Base-by-base conservation (phyloP, 2,329 filamentous ascomycete species). In the Penicillium sp. region DNA sequence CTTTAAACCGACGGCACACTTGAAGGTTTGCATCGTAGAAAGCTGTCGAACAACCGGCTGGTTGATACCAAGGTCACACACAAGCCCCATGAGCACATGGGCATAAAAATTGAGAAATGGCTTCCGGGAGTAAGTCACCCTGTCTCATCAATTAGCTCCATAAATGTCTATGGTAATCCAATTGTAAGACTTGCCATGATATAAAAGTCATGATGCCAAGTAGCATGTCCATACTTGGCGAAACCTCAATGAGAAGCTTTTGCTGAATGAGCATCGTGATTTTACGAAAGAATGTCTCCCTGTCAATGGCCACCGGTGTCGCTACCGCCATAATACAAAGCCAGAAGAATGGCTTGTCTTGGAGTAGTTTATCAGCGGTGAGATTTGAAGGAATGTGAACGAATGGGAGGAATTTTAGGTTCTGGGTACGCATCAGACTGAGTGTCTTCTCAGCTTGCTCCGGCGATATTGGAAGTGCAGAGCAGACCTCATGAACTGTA, bases 321-420 rank as follows among this genome's bases (percentile, higher is more conserved):
- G 52, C 47, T 5, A 71, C 52, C 0, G 64, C 59, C 63, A 70
- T 69, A 11, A 71, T 63, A 10, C 65, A 64, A 14, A 69, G 47
- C 69, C 69, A 73, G 7, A 70, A 47, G 23, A 71, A 71, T 0
- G 70, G 70, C 36, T 62, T 58, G 11, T 68, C 52, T 6, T 50
- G 42, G 11, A 62, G 63, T 2, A 73, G 46, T 37, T 57, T 48
- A 13, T 55, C 45, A 10, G 60, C 56, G 10, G 55, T 64, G 8
- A 60, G 40, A 34, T 54, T 44, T 4, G 49, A 29, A 6, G 53
- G 54, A 16, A 64, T 52, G 13, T 58, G 31, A n/a, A 56, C 26
- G 41, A 60, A 54, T 14, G 69, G 69, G 5, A 69, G 56, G 10
- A 53, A 47, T 34, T 46, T 51, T 5, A 68, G 42, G 24, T 65